Evolutionary conservation across 768 basidiomycete genomes (phyloP), one percentile per base, ranked within the genome.

Genomic region (Serendipita sp.): DNA sequence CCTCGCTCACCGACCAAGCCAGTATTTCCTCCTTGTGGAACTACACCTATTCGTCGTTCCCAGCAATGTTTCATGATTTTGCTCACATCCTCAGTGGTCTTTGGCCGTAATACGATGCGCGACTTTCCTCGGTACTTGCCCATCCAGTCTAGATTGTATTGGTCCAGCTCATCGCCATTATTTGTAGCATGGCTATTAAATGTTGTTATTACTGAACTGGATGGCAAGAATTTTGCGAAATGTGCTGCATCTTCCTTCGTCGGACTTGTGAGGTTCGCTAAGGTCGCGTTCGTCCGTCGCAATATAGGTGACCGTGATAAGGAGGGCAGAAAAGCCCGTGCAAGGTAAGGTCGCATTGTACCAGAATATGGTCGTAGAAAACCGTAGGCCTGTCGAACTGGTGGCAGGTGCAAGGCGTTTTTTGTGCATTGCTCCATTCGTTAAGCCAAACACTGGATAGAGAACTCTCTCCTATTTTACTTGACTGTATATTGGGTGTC

Each of bases 21-120:
- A 0, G 96, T 99, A 76, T 99, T 99, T 53, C 96, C 96, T 54
- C 96, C 95, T 74, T 99, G 96, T 1, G 96, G 96, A 1, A 96
- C 93, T 64, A 98, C 82, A n/a, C 86, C 86, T 46, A 99, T 88
- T 64, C 82, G 80, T 65, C 83, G 80, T 64, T 86, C 78, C 69
- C 86, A 83, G 74, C 96, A 98, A 78, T 86, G 90, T 72, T 85
- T 86, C 71, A 98, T 78, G 64, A 97, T 88, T 69, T 87, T 77
- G 73, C 86, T 88, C 72, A 98, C 92, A 76, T 99, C 85, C 67
- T 88, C 76, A 0, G 90, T 88, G 1, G 88, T 85, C 69, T 85
- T 89, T 3, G 96, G 96, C 72, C 88, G 91, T 63, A 98, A 78
- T 11, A 99, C 89, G 32, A 92, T 87, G 15, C 84, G 84, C 7